Conservation (phyloP, 331 rosid species). For the Dryas integrifolia region DNA sequence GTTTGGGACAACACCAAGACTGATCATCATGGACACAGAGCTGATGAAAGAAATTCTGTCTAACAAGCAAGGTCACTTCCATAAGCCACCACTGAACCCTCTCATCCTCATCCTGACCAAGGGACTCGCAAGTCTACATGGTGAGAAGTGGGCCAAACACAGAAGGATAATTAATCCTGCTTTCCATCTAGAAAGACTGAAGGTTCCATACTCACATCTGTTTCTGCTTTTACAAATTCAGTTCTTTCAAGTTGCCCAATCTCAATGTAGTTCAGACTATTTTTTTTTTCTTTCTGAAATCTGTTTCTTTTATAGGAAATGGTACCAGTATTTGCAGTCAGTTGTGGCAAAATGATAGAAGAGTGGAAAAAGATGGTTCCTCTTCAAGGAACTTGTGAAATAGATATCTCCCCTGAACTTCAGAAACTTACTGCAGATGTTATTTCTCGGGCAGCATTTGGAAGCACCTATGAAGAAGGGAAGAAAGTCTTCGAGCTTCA, state of each 20-base stretch:
- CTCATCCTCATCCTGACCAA: constrained; percentile 37
- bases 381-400: constrained; percentile 32
- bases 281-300: not conserved
- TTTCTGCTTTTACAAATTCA: not conserved
- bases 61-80: constrained; percentile 45
- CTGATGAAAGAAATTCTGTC: constrained; percentile 41
- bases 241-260: not conserved
- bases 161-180: constrained; percentile 47
- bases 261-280: not conserved
- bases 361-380: constrained; percentile 37
- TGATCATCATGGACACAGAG: constrained; percentile 44
- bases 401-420: constrained; percentile 50
- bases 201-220: constrained; percentile 31
- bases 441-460: constrained; percentile 44
- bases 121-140: constrained; percentile 46
- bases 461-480: constrained; percentile 50
- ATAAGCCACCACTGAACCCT: constrained; percentile 46
- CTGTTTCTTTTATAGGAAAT: constrained; percentile 26
- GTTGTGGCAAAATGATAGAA: constrained; percentile 44
- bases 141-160: constrained; percentile 43
- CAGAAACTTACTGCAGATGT: constrained; percentile 43
- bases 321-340: constrained; percentile 38
- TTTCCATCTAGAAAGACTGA: constrained; percentile 46
- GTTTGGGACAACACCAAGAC: constrained; percentile 50
- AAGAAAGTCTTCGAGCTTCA: constrained; percentile 45